Percentiles rank a stretch among this genome's conserved stretches.
Evolutionary conservation across 2,329 filamentous ascomycete species (phyloP).

Genomic region (Neonectria hederae): DNA sequence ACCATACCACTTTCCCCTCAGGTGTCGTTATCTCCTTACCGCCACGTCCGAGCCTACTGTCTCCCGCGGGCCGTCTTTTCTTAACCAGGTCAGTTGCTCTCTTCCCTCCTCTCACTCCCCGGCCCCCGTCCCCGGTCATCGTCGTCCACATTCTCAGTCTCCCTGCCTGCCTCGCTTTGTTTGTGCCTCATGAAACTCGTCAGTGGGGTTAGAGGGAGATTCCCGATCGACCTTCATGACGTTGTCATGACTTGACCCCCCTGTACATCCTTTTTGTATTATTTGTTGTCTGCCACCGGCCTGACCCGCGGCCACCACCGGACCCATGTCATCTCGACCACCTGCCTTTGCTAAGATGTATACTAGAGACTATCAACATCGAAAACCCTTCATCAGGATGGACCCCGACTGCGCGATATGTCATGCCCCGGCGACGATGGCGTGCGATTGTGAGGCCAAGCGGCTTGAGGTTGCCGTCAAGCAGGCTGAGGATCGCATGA

Average conservation of each 20-base stretch:
- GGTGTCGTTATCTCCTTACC: conserved; percentile 43
- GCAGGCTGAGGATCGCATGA: conserved; percentile 71
- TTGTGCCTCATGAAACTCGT: conserved; percentile 42
- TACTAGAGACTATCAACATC: conserved; percentile 56
- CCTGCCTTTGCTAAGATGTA: conserved; percentile 59
- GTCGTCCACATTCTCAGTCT: conserved; percentile 32
- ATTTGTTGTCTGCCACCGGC: conserved; percentile 18
- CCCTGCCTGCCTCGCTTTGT: conserved; percentile 29
- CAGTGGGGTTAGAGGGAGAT: conserved; percentile 43
- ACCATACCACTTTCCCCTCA: conserved; percentile 43
- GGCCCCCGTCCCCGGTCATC: conserved; percentile 31
- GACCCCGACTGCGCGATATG: conserved; percentile 77
- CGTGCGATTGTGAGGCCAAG: conserved; percentile 73
- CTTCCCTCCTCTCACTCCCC: conserved; percentile 31
- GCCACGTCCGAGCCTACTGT: conserved; percentile 38
- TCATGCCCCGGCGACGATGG: conserved; percentile 64
- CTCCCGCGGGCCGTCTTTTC: conserved; percentile 35
- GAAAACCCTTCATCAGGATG: conserved; percentile 67
- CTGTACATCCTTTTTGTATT: conserved; percentile 35
- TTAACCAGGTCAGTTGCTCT: conserved; percentile 44
- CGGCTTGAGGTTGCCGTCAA: conserved; percentile 69
- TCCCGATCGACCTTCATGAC: conserved; percentile 33
- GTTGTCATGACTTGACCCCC: conserved; percentile 41
- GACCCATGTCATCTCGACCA: conserved; percentile 32
- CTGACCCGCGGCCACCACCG: conserved; percentile 23